phyloP scores from a whole-genome alignment of 2,329 filamentous ascomycete genomes.

The Arthrinium puccinioides region DNA sequence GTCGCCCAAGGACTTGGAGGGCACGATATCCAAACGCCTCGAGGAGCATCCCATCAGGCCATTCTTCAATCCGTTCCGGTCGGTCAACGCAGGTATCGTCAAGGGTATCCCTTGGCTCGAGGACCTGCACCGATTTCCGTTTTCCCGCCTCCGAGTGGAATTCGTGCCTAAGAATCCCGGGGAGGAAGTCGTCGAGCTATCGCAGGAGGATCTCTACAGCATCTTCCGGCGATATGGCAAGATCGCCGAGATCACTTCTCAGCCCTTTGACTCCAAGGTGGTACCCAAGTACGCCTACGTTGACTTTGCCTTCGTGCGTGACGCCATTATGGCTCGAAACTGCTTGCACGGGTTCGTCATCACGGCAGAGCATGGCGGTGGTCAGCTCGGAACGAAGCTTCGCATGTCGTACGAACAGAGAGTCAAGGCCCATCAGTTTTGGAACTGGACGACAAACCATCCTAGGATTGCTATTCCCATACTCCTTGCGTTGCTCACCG shows the following conservation, averaged over 20 bases:
- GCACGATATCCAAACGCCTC: constrained; percentile 55
- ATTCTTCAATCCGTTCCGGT: constrained; percentile 80
- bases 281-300: constrained; percentile 73
- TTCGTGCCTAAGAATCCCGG: constrained; percentile 71
- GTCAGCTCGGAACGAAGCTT: constrained; percentile 67
- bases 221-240: constrained; percentile 89
- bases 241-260: constrained; percentile 74
- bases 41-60: constrained; percentile 67
- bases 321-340: constrained; percentile 83
- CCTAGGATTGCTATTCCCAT: constrained; percentile 82
- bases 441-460: constrained; percentile 81
- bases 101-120: constrained; percentile 88
- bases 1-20: constrained; percentile 48
- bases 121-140: constrained; percentile 79
- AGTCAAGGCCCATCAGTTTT: constrained; percentile 69
- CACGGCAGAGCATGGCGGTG: constrained; percentile 61
- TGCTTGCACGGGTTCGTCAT: constrained; percentile 84
- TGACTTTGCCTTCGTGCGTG: constrained; percentile 65
- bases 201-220: constrained; percentile 79
- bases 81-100: constrained; percentile 66
- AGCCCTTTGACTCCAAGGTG: constrained; percentile 80
- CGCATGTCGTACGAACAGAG: constrained; percentile 78
- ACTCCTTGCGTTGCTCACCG: constrained; percentile 72
- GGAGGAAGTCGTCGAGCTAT: constrained; percentile 67
- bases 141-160: constrained; percentile 69